phyloP scores from a whole-genome alignment of 352 stramenopile species.

The Paralagenidium karlingii region DNA sequence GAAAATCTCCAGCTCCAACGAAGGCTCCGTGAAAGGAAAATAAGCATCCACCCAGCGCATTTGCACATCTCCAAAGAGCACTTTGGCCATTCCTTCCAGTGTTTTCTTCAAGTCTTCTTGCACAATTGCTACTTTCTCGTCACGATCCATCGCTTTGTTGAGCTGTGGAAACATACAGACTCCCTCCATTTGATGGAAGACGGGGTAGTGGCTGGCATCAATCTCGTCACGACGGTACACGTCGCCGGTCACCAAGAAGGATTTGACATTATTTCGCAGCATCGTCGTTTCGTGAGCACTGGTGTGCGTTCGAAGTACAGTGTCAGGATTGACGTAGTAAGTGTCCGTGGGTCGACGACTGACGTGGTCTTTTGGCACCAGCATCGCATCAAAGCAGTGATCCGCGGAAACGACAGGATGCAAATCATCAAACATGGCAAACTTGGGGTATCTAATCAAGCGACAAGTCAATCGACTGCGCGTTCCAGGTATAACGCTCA shows the following conservation, averaged over 20 bases:
- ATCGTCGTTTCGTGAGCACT: slow-evolving; percentile 89
- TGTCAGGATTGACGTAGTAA: slow-evolving; percentile 81
- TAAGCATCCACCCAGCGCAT: slow-evolving; percentile 98
- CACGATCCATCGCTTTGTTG: slow-evolving; percentile 25
- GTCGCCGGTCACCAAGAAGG: slow-evolving; percentile 91
- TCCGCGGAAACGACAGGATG: slow-evolving; percentile 77
- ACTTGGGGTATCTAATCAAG: slow-evolving; percentile 42
- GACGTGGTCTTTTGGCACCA: slow-evolving; percentile 85
- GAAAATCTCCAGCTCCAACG: slow-evolving; percentile 97
- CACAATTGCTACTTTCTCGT: slow-evolving; percentile 71
- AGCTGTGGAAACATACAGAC: slow-evolving; percentile 91
- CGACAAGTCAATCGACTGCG: too few species aligned
- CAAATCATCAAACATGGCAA: slow-evolving; percentile 78
- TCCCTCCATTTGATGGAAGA: slow-evolving; percentile 99
- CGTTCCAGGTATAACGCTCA: not conserved
- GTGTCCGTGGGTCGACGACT: slow-evolving; percentile 80
- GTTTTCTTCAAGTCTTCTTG: slow-evolving; percentile 91
- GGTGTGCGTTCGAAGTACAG: slow-evolving; percentile 82
- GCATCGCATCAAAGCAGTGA: slow-evolving; percentile 87
- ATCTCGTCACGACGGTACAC: slow-evolving; percentile 98
- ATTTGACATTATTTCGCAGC: slow-evolving; percentile 76
- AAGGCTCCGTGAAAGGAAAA: slow-evolving; percentile 99
- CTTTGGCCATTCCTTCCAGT: slow-evolving; percentile 89
- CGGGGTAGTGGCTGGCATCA: slow-evolving; percentile 97
- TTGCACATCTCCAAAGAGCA: slow-evolving; percentile 88